A percentile compares a stretch with the other conserved stretches of the same genome.
Conservation (phyloP, 768 basidiomycete species). For the Amanita rimosa region DNA sequence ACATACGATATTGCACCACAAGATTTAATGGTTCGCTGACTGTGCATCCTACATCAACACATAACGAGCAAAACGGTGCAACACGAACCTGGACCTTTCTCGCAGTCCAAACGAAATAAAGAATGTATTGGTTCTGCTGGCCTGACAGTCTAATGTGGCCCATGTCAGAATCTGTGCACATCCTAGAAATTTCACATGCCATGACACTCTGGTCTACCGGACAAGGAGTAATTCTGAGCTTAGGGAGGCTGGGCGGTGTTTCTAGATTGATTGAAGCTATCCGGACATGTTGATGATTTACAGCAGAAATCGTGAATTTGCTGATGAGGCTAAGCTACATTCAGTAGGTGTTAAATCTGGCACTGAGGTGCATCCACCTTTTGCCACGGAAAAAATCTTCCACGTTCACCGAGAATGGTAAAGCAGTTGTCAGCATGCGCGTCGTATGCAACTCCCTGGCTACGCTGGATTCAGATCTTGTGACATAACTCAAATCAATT, state of each 20-base stretch:
- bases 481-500: slow-evolving; percentile 58
- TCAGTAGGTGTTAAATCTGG: neutral
- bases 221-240: slow-evolving; percentile 26
- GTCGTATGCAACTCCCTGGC: slow-evolving; percentile 43
- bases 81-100: slow-evolving; percentile 44
- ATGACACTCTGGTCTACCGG: slow-evolving; percentile 33
- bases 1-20: slow-evolving; percentile 62
- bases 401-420: slow-evolving; percentile 88
- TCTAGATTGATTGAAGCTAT: slow-evolving; percentile 51
- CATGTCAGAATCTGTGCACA: neutral
- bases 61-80: slow-evolving; percentile 5
- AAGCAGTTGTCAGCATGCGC: slow-evolving; percentile 48
- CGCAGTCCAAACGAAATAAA: slow-evolving; percentile 68
- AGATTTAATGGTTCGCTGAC: slow-evolving; percentile 55
- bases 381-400: slow-evolving; percentile 91
- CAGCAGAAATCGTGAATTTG: slow-evolving; percentile 81
- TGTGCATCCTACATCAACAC: slow-evolving; percentile 15
- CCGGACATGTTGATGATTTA: slow-evolving; percentile 70
- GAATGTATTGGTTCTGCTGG: slow-evolving; percentile 69
- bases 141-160: slow-evolving; percentile 49
- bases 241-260: slow-evolving; percentile 27
- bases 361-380: slow-evolving; percentile 33
- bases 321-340: slow-evolving; percentile 59
- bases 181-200: slow-evolving; percentile 20
- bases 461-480: slow-evolving; percentile 37